These are phyloP conservation scores for Candida corydali DNA, from an alignment of 805 yeast genomes.

Conservation along the genomic window DNA sequence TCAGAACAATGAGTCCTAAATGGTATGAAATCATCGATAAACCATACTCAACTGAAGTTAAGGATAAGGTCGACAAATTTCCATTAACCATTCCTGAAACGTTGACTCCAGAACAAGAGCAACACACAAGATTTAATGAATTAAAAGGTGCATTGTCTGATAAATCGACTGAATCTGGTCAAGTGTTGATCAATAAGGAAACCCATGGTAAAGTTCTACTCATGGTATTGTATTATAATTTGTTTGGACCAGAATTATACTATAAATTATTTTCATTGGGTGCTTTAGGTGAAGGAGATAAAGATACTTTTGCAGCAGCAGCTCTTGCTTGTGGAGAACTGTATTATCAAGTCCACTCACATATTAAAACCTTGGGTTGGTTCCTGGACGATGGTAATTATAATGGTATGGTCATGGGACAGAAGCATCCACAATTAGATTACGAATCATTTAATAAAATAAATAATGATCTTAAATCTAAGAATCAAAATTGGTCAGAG, in stretches of 20 bases:
- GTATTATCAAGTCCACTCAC: conserved; percentile 16
- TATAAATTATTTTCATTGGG: conserved; percentile 69
- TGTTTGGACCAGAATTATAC: conserved; percentile 60
- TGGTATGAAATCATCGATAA: conserved; percentile 44
- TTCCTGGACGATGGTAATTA: conserved; percentile 22
- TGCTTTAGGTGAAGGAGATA: conserved; percentile 74
- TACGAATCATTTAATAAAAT: conserved; percentile 12
- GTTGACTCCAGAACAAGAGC: conserved; percentile 30
- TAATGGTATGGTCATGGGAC: conserved; percentile 27
- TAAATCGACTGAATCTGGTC: conserved; percentile 68
- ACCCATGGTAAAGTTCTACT: conserved; percentile 55
- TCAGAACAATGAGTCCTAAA: conserved; percentile 58
- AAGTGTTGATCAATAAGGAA: conserved; percentile 56
- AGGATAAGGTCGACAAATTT: conserved; percentile 28
- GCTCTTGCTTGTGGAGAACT: conserved; percentile 28
- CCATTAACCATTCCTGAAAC: conserved; percentile 29
- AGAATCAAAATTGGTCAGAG: conserved; percentile 6
- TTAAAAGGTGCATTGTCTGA: conserved; percentile 55
- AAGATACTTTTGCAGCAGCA: conserved; percentile 70
- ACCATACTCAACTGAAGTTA: conserved; percentile 11
- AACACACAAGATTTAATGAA: conserved; percentile 26
- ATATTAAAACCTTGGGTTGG: conserved; percentile 14
- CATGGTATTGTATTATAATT: conserved; percentile 59
- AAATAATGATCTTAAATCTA: conserved; percentile 1
- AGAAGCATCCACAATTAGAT: conserved; percentile 24